Conservation (phyloP, 257 asterid species). For the Fraxinus anomala region DNA sequence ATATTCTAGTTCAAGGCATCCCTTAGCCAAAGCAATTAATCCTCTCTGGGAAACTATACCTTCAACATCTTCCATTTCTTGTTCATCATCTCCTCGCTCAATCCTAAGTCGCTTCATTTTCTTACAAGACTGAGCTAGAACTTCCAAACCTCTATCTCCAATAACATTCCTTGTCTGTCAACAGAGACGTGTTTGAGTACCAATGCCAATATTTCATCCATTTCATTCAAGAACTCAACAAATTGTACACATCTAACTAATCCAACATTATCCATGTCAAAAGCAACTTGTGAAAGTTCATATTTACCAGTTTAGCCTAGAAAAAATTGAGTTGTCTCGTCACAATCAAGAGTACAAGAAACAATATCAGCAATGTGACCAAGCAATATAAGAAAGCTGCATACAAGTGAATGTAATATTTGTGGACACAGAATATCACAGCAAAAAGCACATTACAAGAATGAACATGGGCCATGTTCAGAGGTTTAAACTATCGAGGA, state of each 20-base stretch:
- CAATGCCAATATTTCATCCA: neutral
- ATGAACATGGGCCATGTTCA: too few species aligned
- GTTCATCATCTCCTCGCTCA: constrained; percentile 69
- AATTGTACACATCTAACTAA: neutral
- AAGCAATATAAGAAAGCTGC: neutral
- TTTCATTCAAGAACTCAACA: neutral
- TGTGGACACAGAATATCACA: neutral
- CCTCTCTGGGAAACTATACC: constrained; percentile 69
- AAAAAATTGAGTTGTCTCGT: neutral
- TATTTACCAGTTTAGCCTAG: neutral
- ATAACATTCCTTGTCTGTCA: constrained; percentile 61
- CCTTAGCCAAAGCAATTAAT: constrained; percentile 52
- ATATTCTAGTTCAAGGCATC: constrained; percentile 62
- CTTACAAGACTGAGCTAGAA: constrained; percentile 49
- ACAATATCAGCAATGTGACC: neutral
- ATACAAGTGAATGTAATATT: neutral
- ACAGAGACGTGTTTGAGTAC: constrained; percentile 6
- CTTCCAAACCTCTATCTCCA: constrained; percentile 73
- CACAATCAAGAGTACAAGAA: neutral
- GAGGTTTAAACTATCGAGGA: neutral
- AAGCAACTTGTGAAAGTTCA: neutral
- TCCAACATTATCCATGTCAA: neutral
- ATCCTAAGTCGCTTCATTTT: constrained; percentile 62
- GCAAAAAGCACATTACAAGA: neutral
- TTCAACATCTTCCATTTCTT: constrained; percentile 66